Percentiles rank a stretch among this genome's conserved stretches.
Evolutionary conservation across 2,329 filamentous ascomycete species (phyloP).

Genomic region (Fusarium albosuccineum): DNA sequence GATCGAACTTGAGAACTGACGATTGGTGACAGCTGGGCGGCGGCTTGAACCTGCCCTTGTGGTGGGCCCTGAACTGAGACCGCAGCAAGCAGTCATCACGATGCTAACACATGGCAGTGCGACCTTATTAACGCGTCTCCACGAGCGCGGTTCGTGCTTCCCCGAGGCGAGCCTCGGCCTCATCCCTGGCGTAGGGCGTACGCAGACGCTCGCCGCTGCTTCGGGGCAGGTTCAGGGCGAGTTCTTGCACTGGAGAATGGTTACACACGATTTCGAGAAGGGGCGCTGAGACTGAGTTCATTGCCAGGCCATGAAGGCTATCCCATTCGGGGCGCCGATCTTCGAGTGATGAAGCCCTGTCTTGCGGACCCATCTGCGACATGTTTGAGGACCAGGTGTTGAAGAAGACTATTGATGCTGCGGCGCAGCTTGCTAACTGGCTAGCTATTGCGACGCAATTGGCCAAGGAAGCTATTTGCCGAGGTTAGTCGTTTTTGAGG

Average conservation of each 20-base stretch:
- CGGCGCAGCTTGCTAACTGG: constrained; percentile 22
- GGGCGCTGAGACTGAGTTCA: constrained; percentile 9
- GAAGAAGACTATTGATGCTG: constrained; percentile 41
- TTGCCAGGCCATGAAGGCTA: constrained; percentile 48
- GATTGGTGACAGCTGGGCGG: constrained; percentile 54
- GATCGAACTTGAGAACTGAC: background rate
- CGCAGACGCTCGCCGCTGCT: constrained; percentile 52
- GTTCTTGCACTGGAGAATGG: constrained; percentile 20
- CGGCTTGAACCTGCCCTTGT: constrained; percentile 60
- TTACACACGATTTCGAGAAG: constrained; percentile 9
- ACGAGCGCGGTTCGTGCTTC: constrained; percentile 50
- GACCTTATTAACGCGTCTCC: constrained; percentile 53
- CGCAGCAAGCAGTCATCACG: background rate
- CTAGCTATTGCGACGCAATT: constrained; percentile 41
- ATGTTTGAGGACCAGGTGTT: constrained; percentile 43
- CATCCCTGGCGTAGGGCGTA: constrained; percentile 55
- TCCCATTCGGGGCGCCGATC: constrained; percentile 47
- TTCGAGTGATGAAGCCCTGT: constrained; percentile 33
- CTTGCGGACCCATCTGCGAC: constrained; percentile 34
- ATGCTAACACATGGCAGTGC: constrained; percentile 42
- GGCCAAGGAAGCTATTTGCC: constrained; percentile 49
- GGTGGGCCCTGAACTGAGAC: constrained; percentile 40
- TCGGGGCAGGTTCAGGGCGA: constrained; percentile 53
- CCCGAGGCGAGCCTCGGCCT: constrained; percentile 54
- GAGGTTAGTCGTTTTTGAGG: constrained; percentile 36